Evolutionary conservation across 257 asterid species (phyloP), one percentile per base, ranked within the genome.

Genomic region (Solanum pinnatisectum): DNA sequence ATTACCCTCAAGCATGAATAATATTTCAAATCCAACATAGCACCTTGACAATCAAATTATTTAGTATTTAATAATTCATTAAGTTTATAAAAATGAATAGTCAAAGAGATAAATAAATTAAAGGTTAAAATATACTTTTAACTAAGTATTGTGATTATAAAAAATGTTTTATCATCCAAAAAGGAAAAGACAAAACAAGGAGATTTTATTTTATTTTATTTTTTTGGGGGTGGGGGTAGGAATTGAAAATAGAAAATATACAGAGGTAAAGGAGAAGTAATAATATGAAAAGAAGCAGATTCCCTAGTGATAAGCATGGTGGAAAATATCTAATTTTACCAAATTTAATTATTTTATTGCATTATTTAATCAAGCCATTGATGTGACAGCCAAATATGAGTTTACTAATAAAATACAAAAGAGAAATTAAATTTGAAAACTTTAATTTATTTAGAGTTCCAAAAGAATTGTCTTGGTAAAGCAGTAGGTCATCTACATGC

Each of bases 401-500:
- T 18, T 30, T 27, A 49, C 16, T 30, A 49, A 49, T 81, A 46
- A 81, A 81, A 81, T 12, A 16, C 6, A 16, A 30, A 78, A 42
- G 65, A 5, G 15, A 16, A 46, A 8, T 27, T 44, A 16, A 46
- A 16, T 52, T 14, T 25, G 11, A 6, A 42, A 78, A 78, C 5
- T 27, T 83, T 35, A 89, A 92, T 87, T 90, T 92, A 92, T 88
- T 90, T 92, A 88, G 88, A 90, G 90, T 91, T 90, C 89, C 95
- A 89, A 91, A 46, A 86, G 90, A 79, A 14, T 59, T 33, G 91
- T 88, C 90, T 91, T 90, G 91, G 87, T 89, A 90, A 92, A 93
- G 85, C 27, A 85, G 89, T 84, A 56, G 85, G 87, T 33, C 86
- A 13, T 68, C 67, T 79, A 81, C 90, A 68, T 86, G 88, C 68